phyloP scores from a whole-genome alignment of 2,329 filamentous ascomycete species.

The Penicillium sp. region DNA sequence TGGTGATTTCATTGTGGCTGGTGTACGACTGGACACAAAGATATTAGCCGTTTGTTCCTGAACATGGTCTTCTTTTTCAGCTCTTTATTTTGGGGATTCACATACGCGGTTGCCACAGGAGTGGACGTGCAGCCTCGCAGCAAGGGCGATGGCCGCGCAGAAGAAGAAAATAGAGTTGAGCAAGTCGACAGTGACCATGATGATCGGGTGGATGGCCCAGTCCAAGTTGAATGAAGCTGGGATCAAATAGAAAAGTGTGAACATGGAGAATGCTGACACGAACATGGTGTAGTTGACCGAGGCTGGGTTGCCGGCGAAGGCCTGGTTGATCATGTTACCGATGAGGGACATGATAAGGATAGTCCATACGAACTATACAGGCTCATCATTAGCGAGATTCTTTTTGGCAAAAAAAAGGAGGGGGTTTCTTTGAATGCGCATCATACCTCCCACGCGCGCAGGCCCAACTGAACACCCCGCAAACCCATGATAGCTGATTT shows the following conservation, averaged over 20 bases:
- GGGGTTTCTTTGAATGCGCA: not conserved
- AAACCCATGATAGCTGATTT: constrained; percentile 26
- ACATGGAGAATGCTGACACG: constrained; percentile 47
- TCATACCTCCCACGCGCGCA: constrained; percentile 36
- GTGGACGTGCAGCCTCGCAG: constrained; percentile 45
- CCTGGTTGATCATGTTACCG: constrained; percentile 61
- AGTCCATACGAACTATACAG: constrained; percentile 56
- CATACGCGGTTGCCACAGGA: constrained; percentile 49
- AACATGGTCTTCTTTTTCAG: no score
- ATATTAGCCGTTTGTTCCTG: not conserved
- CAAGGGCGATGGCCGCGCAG: constrained; percentile 49
- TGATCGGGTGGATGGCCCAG: constrained; percentile 43
- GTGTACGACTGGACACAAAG: constrained; percentile 37
- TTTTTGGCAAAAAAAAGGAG: not conserved
- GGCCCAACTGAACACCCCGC: constrained; percentile 29
- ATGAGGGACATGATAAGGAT: constrained; percentile 61
- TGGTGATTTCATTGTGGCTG: constrained; percentile 46
- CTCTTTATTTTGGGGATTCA: not conserved
- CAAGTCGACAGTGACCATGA: constrained; percentile 46
- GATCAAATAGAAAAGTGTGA: constrained; percentile 51
- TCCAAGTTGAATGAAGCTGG: constrained; percentile 42
- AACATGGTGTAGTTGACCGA: constrained; percentile 58
- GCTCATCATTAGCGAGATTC: not conserved
- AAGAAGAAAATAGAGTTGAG: constrained; percentile 53
- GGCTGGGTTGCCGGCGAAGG: constrained; percentile 54